Evolutionary conservation across 768 basidiomycete species (phyloP).

Genomic region (Trametes sanguinea): DNA sequence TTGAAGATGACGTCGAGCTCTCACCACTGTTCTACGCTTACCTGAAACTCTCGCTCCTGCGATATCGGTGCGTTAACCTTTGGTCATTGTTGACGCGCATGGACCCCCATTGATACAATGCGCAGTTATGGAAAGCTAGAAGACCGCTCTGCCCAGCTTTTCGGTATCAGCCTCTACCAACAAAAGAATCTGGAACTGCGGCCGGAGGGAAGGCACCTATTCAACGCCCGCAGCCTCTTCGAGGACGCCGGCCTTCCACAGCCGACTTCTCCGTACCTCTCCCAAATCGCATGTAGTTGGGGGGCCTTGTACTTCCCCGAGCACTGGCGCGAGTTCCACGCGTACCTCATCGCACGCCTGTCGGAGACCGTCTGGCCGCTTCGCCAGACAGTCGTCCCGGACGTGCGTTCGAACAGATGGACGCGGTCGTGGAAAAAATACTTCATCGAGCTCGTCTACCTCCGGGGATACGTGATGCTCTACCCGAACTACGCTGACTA

Average conservation of each 20-base stretch:
- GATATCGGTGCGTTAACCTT: constrained; percentile 52
- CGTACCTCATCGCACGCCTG: constrained; percentile 72
- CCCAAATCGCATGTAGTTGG: constrained; percentile 90
- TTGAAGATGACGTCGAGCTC: constrained; percentile 87
- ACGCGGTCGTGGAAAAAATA: constrained; percentile 84
- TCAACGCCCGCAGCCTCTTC: constrained; percentile 68
- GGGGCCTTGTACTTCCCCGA: constrained; percentile 90
- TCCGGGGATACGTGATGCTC: constrained; percentile 85
- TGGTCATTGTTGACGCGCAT: not conserved
- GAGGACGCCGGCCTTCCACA: constrained; percentile 39
- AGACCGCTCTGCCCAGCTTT: constrained; percentile 51
- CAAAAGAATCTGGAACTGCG: constrained; percentile 80
- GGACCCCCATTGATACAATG: not conserved
- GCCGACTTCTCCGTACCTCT: constrained; percentile 72
- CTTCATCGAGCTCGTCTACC: constrained; percentile 82
- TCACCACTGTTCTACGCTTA: constrained; percentile 86
- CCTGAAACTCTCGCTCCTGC: constrained; percentile 77
- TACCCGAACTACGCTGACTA: constrained; percentile 82
- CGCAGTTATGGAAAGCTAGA: constrained; percentile 55
- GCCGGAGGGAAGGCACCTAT: constrained; percentile 63
- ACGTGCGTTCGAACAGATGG: constrained; percentile 82
- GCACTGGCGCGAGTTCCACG: constrained; percentile 86
- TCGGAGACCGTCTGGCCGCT: constrained; percentile 46
- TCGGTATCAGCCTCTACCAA: constrained; percentile 85
- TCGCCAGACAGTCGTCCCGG: constrained; percentile 58